These are phyloP conservation scores for Petunia hybrid DNA, from an alignment of 305 asterid genomes.

Conservation along the genomic window DNA sequence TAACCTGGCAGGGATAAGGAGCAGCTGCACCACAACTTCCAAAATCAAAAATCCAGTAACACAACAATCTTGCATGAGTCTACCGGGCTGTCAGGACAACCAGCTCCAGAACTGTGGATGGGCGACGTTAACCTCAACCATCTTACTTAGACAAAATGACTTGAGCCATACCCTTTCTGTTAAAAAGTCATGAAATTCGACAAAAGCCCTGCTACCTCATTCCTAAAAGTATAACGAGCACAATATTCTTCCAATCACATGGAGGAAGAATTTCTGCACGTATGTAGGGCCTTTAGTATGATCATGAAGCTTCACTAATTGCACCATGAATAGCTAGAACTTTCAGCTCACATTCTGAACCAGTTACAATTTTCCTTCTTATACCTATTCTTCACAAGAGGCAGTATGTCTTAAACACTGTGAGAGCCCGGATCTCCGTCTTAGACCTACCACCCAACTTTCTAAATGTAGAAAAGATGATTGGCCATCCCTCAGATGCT, in stretches of 20 bases:
- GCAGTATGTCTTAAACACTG: background rate
- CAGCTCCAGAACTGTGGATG: conserved; percentile 91
- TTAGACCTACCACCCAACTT: background rate
- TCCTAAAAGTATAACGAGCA: conserved; percentile 6
- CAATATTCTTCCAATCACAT: conserved; percentile 10
- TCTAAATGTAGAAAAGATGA: conserved; percentile 3
- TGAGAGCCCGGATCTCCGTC: background rate
- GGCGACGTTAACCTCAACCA: conserved; percentile 67
- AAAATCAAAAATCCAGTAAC: conserved; percentile 57
- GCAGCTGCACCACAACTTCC: conserved; percentile 69
- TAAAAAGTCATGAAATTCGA: conserved; percentile 24
- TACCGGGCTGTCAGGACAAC: conserved; percentile 91
- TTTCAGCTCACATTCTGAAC: conserved; percentile 3
- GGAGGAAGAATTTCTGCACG: background rate
- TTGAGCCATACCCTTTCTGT: conserved; percentile 44
- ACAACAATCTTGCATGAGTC: conserved; percentile 66
- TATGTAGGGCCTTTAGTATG: background rate
- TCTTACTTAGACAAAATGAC: conserved; percentile 52
- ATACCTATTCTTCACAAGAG: conserved; percentile 11
- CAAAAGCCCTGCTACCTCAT: background rate
- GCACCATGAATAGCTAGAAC: background rate
- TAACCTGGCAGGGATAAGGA: conserved; percentile 98
- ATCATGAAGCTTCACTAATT: background rate
- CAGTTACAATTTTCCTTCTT: background rate
- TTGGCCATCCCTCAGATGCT: conserved; percentile 12